These are phyloP conservation scores for Amoeboaphelidium protococcarum DNA, from an alignment of 371 early-diverging fungal genomes.

Conservation along the genomic window DNA sequence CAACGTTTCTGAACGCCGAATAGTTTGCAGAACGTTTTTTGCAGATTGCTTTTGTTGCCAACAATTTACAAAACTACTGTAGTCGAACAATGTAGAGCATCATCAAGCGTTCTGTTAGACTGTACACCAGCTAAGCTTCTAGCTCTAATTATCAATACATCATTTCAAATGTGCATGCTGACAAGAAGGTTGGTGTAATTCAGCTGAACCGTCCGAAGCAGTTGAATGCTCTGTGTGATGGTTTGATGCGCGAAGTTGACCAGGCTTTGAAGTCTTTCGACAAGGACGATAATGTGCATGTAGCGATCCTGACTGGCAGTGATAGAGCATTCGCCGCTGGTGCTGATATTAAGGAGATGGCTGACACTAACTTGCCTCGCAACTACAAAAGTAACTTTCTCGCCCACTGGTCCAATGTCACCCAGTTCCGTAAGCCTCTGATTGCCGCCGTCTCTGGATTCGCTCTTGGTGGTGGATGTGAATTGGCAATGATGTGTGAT, in stretches of 20 bases:
- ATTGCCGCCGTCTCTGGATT: slow-evolving; percentile 93
- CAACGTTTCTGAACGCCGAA: too few relatives aligned
- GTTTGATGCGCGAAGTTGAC: slow-evolving; percentile 71
- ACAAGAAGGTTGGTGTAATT: slow-evolving; percentile 62
- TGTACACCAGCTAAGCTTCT: too few relatives aligned
- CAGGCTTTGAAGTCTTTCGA: slow-evolving; percentile 56
- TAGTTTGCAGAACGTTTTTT: too few relatives aligned
- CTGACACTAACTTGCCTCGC: slow-evolving; percentile 43
- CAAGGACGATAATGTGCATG: slow-evolving; percentile 44
- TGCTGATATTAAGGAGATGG: slow-evolving; percentile 97
- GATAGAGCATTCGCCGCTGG: slow-evolving; percentile 93
- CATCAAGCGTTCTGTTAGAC: too few relatives aligned
- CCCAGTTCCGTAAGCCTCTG: slow-evolving; percentile 71
- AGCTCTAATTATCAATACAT: too few relatives aligned
- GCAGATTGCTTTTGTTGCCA: too few relatives aligned
- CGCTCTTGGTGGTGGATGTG: slow-evolving; percentile 95
- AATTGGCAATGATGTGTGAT: slow-evolving; percentile 91
- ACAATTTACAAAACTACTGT: too few relatives aligned
- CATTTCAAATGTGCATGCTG: too few relatives aligned
- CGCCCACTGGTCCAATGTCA: slow-evolving; percentile 76
- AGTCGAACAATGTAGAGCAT: too few relatives aligned
- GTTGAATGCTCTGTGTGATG: slow-evolving; percentile 77
- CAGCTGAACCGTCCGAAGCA: slow-evolving; percentile 5
- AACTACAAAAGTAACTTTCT: slow-evolving; percentile 75
- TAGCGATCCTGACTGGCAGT: slow-evolving; percentile 81